Evolutionary conservation across 2,329 filamentous ascomycete genomes (phyloP).

Genomic region (Westerdykella ornata): DNA sequence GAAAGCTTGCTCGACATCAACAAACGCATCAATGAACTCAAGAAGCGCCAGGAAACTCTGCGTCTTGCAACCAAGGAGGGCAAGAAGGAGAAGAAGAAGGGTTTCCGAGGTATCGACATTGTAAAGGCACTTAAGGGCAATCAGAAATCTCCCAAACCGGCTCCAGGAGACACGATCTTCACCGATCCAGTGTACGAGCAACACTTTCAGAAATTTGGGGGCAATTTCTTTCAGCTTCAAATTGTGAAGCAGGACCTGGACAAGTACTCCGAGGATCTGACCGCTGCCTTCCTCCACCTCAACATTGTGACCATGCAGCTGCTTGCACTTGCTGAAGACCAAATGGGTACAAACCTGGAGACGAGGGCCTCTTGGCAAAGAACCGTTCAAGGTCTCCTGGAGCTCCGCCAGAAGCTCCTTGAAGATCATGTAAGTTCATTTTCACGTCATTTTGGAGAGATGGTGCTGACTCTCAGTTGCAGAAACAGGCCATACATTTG

Average conservation of each 20-base stretch:
- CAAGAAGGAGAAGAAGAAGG: conserved; percentile 32
- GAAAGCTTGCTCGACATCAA: conserved; percentile 59
- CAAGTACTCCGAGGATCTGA: conserved; percentile 76
- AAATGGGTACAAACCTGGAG: conserved; percentile 60
- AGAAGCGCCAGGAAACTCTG: conserved; percentile 88
- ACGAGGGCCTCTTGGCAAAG: conserved; percentile 91
- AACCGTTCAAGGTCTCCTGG: conserved; percentile 79
- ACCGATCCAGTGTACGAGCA: conserved; percentile 79
- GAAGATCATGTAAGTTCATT: conserved; percentile 68
- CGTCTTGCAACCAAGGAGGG: conserved; percentile 29
- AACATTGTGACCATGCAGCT: conserved; percentile 74
- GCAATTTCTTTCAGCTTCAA: conserved; percentile 87
- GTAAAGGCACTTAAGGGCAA: conserved; percentile 86
- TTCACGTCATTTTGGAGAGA: conserved; percentile 2
- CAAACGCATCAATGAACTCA: conserved; percentile 79
- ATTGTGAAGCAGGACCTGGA: conserved; percentile 92
- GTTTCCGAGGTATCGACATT: conserved; percentile 59
- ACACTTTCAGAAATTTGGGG: conserved; percentile 78
- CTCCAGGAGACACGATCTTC: conserved; percentile 50
- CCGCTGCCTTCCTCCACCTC: conserved; percentile 73
- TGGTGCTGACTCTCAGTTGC: conserved; percentile 11
- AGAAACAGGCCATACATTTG: conserved; percentile 63
- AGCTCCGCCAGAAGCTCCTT: conserved; percentile 74
- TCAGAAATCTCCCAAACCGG: conserved; percentile 68
- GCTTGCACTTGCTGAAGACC: conserved; percentile 68